These are phyloP conservation scores for Parafenestella ontariensis DNA, from an alignment of 2,329 filamentous ascomycete species.

Conservation along the genomic window DNA sequence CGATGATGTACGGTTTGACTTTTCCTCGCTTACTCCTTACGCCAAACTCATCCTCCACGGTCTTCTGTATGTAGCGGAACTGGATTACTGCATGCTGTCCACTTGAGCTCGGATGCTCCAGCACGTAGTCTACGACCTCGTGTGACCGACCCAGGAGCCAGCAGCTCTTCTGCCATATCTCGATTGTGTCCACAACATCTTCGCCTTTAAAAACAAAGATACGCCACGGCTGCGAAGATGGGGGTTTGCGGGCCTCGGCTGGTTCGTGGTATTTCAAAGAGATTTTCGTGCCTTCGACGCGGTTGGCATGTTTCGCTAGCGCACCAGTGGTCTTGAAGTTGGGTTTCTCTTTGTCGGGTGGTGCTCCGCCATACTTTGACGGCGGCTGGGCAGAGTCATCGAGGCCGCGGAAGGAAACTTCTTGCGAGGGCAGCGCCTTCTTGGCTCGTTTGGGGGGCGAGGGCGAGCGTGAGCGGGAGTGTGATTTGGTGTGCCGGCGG, in stretches of 20 bases:
- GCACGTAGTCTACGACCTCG: slow-evolving; percentile 79
- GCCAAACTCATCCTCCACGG: slow-evolving; percentile 83
- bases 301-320: slow-evolving; percentile 88
- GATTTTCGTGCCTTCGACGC: slow-evolving; percentile 75
- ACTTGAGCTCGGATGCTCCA: slow-evolving; percentile 91
- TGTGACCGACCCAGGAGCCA: slow-evolving; percentile 88
- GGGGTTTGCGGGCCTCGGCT: slow-evolving; percentile 86
- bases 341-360: slow-evolving; percentile 77
- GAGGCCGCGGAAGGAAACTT: slow-evolving; percentile 52
- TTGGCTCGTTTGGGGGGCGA: slow-evolving; percentile 52
- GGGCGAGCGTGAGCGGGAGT: slow-evolving; percentile 49
- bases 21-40: slow-evolving; percentile 50
- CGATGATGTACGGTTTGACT: slow-evolving; percentile 82
- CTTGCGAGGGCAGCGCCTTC: slow-evolving; percentile 56
- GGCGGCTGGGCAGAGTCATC: slow-evolving; percentile 39
- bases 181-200: slow-evolving; percentile 81
- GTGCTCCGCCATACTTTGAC: slow-evolving; percentile 42
- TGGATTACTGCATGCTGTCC: slow-evolving; percentile 97
- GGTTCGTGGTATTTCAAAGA: slow-evolving; percentile 97
- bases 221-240: slow-evolving; percentile 80
- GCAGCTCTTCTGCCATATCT: slow-evolving; percentile 78
- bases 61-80: slow-evolving; percentile 83
- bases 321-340: slow-evolving; percentile 84
- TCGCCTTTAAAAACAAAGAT: slow-evolving; percentile 90
- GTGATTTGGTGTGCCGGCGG: slow-evolving; percentile 38